Base-by-base conservation (phyloP, 176 grass and related monocot genomes). In the Aechmea fasciata region DNA sequence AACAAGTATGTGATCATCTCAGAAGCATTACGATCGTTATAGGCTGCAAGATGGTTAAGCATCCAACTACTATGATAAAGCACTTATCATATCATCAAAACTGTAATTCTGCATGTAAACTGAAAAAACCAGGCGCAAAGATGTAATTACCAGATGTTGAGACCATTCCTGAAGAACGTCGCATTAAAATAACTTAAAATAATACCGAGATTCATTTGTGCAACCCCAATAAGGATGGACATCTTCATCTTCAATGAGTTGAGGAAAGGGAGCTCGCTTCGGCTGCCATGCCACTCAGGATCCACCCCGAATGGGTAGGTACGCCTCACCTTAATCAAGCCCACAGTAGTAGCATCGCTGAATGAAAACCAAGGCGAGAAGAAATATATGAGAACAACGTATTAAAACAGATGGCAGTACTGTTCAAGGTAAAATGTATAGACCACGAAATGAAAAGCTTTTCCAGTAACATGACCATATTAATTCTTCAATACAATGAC, bases 161-260 rank as follows among this genome's bases (percentile, higher is more conserved):
- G 0, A 71, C 59, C 81, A 59, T 85, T 99, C 49, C 50, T 84
- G 57, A 90, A 90, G 68, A 90, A 93, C 48, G 84, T 93, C 10
- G 84, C 94, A 77, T 99, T 93, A 47, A 93, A 99, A 77, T 93
- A 99, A 85, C 94, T 99, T 55, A 99, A 77, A 25, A 86, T 12
- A 69, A 99, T 87, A 63, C 94, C 94, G 67, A 99, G 86, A 77
- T 97, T 92, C 94, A 97, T 97, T 87, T 97, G 94, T 64, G 94
- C 72, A 52, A 93, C 89, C 26, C 94, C 94, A 77, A 99, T 28
- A 82, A 99, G 82, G 71, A 99, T 93, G 25, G 94, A 99, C 94
- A 90, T 99, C 85, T 99, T 99, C 89, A 99, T 97, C 80, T 97
- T 97, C 61, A 99, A 51, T 61, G 94, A 99, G 67, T 93, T 90